phyloP scores from a whole-genome alignment of 371 early-diverging fungal species.

The Sporodiniella umbellata region DNA sequence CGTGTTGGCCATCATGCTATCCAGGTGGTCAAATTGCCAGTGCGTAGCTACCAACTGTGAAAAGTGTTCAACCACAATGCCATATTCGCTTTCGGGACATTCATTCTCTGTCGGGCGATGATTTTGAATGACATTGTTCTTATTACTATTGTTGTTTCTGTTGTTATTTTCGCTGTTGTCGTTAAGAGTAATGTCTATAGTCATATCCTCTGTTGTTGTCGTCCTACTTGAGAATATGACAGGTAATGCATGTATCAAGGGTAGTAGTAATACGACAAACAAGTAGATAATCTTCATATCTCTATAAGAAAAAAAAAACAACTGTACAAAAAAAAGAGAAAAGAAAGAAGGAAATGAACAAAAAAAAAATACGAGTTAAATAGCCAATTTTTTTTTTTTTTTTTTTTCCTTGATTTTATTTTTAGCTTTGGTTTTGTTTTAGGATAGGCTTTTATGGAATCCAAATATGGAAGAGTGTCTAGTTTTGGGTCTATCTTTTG shows the following conservation, averaged over 20 bases:
- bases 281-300: background rate
- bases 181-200: no score
- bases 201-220: background rate
- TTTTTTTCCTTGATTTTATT: no score
- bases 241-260: background rate
- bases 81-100: slow-evolving; percentile 10
- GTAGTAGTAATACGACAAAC: no score
- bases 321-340: background rate
- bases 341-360: background rate
- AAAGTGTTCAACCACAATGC: slow-evolving; percentile 27
- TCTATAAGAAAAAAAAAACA: no score
- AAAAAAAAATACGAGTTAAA: no score
- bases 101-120: no score
- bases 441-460: background rate
- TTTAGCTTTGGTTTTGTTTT: no score
- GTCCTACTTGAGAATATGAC: background rate
- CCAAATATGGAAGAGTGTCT: background rate
- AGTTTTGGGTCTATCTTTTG: no score
- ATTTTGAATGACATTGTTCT: no score
- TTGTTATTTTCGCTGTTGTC: no score
- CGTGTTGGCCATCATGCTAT: slow-evolving; percentile 26
- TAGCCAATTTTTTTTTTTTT: no score
- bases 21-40: slow-evolving; percentile 44
- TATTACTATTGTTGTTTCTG: background rate
- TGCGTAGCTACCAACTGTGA: slow-evolving; percentile 40